These are phyloP conservation scores for Aspergillus melleus DNA, from an alignment of 2,329 filamentous ascomycete genomes.

Conservation along the genomic window DNA sequence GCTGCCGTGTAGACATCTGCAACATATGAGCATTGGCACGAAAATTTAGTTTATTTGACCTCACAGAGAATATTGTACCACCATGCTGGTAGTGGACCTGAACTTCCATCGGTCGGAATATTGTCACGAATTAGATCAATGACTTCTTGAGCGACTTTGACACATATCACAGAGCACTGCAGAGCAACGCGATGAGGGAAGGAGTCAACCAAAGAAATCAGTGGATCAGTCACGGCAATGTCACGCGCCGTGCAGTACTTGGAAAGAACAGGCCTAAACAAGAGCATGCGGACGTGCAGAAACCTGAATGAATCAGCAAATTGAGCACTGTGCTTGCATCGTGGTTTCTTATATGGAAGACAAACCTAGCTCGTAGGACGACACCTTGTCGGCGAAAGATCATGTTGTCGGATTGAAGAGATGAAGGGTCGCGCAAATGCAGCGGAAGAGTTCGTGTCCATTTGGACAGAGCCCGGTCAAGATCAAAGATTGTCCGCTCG, in stretches of 20 bases:
- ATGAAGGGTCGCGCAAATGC: conserved; percentile 22
- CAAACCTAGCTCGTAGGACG: conserved; percentile 33
- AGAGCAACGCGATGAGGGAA: conserved; percentile 34
- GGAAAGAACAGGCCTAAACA: conserved; percentile 34
- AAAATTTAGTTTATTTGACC: not conserved
- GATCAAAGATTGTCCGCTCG: conserved; percentile 33
- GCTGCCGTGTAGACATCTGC: conserved; percentile 38
- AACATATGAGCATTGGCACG: conserved; percentile 5
- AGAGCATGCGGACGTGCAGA: conserved; percentile 34
- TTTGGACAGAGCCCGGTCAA: conserved; percentile 32
- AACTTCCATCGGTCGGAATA: conserved; percentile 27
- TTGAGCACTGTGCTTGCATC: not conserved
- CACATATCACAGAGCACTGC: conserved; percentile 38
- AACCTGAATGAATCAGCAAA: conserved; percentile 25
- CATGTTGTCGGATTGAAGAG: conserved; percentile 12
- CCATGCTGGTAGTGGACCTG: conserved; percentile 36
- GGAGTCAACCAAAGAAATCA: conserved; percentile 26
- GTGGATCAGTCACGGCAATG: conserved; percentile 13
- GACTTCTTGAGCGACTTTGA: conserved; percentile 34
- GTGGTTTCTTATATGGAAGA: not conserved
- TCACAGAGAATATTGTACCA: conserved; percentile 40
- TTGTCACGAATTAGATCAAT: conserved; percentile 33
- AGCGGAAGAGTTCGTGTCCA: conserved; percentile 32
- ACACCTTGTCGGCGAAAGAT: conserved; percentile 34
- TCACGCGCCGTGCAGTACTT: conserved; percentile 33